phyloP scores from a whole-genome alignment of 495 filamentous ascomycete species.

The Coniosporium apollinis region DNA sequence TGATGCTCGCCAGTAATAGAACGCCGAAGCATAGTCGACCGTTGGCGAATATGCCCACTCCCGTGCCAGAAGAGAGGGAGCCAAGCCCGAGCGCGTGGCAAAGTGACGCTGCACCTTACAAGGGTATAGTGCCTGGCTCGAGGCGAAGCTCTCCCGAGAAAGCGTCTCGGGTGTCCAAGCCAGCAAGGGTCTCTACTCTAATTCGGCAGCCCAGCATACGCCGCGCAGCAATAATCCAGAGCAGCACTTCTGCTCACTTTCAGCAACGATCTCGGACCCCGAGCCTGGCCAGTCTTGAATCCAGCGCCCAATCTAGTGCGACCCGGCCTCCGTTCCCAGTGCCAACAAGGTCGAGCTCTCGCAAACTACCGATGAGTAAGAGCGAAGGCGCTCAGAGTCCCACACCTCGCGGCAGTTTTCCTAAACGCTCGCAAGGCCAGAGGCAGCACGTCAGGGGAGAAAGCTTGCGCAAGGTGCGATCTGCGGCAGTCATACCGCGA shows the following conservation, averaged over 20 bases:
- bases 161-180: no score
- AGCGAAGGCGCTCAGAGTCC: conserved; percentile 73
- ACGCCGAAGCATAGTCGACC: conserved; percentile 13
- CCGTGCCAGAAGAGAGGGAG: conserved; percentile 27
- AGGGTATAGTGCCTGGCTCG: no score
- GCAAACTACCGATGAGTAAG: conserved; percentile 48
- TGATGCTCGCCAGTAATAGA: no score
- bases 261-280: conserved; percentile 51
- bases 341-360: conserved; percentile 73
- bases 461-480: conserved; percentile 61
- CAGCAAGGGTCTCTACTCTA: no score
- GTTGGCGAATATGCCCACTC: conserved; percentile 23
- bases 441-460: conserved; percentile 31
- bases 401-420: conserved; percentile 37
- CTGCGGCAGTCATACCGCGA: conserved; percentile 53
- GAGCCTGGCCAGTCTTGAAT: conserved; percentile 44
- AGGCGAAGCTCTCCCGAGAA: no score
- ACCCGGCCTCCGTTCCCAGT: conserved; percentile 54
- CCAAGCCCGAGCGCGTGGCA: conserved; percentile 6
- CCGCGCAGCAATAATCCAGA: conserved; percentile 57
- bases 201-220: conserved; percentile 42
- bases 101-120: no score
- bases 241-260: conserved; percentile 53
- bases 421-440: conserved; percentile 7
- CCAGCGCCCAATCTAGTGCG: conserved; percentile 13